phyloP scores from a whole-genome alignment of 768 basidiomycete genomes.

The Phlebiopsis flavidoalba region DNA sequence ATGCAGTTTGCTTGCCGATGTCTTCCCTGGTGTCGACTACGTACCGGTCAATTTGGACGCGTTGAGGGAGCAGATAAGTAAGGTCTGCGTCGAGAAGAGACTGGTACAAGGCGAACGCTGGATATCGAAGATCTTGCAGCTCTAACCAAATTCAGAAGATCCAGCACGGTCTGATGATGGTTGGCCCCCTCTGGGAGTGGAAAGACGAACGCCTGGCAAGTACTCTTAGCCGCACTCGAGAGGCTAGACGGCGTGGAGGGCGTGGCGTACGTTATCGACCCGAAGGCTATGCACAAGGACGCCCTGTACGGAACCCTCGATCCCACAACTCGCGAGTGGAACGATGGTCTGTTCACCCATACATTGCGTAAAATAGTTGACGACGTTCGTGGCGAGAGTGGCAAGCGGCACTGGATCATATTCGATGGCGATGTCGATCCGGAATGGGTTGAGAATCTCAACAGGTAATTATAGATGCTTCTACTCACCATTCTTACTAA shows the following conservation, averaged over 20 bases:
- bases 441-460: slow-evolving; percentile 99
- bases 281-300: slow-evolving; percentile 99
- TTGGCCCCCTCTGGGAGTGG: slow-evolving; percentile 95
- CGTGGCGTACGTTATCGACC: slow-evolving; percentile 94
- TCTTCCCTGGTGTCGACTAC: slow-evolving; percentile 95
- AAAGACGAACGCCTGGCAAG: slow-evolving; percentile 96
- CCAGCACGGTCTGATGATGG: slow-evolving; percentile 99
- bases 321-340: slow-evolving; percentile 97
- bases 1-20: slow-evolving; percentile 83
- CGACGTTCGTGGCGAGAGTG: slow-evolving; percentile 95
- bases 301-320: slow-evolving; percentile 96
- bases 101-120: slow-evolving; percentile 85
- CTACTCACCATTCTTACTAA: neutral
- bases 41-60: slow-evolving; percentile 83
- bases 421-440: slow-evolving; percentile 99
- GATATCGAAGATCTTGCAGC: slow-evolving; percentile 93
- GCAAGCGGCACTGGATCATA: slow-evolving; percentile 97
- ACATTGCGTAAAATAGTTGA: slow-evolving; percentile 97
- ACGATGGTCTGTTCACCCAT: slow-evolving; percentile 97
- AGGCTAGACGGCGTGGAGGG: slow-evolving; percentile 90
- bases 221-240: slow-evolving; percentile 85
- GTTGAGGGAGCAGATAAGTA: slow-evolving; percentile 78
- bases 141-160: slow-evolving; percentile 99
- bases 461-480: slow-evolving; percentile 58
- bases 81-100: slow-evolving; percentile 82